A percentile compares a stretch with the other conserved stretches of the same genome.
These are phyloP conservation scores for Debaryomyces psychrophilus DNA, from an alignment of 1,139 yeast species.

Conservation along the genomic window DNA sequence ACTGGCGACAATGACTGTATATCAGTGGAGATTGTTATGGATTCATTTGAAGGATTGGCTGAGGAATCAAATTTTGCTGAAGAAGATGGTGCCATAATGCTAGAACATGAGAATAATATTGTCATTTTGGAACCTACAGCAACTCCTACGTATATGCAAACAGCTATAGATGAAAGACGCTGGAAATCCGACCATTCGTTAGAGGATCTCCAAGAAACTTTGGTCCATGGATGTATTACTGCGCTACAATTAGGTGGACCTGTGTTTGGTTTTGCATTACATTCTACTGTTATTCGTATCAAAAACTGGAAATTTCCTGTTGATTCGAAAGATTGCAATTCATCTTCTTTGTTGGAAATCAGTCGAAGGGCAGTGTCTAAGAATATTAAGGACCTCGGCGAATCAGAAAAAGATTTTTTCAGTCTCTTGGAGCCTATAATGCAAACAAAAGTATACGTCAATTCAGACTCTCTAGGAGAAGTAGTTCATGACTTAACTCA, in stretches of 20 bases:
- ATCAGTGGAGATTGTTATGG: constrained; percentile 47
- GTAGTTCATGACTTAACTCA: constrained; percentile 76
- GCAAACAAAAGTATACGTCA: constrained; percentile 71
- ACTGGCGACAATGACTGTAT: constrained; percentile 21
- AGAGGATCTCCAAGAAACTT: constrained; percentile 54
- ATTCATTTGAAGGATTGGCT: constrained; percentile 54
- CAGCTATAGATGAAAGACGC: constrained; percentile 38
- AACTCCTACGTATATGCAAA: constrained; percentile 28
- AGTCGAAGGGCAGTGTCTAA: constrained; percentile 39
- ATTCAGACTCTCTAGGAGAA: constrained; percentile 74
- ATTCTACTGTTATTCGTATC: constrained; percentile 60
- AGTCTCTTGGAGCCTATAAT: constrained; percentile 83
- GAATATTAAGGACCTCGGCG: constrained; percentile 31
- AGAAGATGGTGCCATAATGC: constrained; percentile 42
- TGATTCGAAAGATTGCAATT: constrained; percentile 41
- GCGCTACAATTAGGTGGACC: constrained; percentile 82
- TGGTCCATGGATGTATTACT: constrained; percentile 65
- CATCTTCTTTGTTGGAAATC: constrained; percentile 32
- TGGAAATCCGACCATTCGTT: constrained; percentile 56
- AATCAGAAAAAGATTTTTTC: constrained; percentile 31
- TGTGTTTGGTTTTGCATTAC: constrained; percentile 62
- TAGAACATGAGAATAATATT: constrained; percentile 43
- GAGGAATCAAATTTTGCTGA: constrained; percentile 37
- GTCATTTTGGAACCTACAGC: constrained; percentile 35
- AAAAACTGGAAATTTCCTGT: constrained; percentile 56